phyloP scores from a whole-genome alignment of 1,139 yeast genomes.

The Debaryomycetaceae sp. region DNA sequence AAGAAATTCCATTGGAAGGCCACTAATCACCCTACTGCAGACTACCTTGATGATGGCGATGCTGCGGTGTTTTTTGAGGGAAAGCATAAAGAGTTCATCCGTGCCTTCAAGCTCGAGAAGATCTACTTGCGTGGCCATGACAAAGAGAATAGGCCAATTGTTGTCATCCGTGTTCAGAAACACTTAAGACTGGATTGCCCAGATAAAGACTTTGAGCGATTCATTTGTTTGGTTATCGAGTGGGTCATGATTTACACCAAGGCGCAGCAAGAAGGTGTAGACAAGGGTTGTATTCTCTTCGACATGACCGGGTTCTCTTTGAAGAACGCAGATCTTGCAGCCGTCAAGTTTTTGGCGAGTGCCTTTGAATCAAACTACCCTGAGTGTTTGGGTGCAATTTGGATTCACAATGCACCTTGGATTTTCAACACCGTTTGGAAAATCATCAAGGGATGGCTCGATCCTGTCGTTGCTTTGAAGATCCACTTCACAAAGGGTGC shows the following conservation, averaged over 20 bases:
- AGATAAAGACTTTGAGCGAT: constrained; percentile 36
- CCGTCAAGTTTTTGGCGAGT: constrained; percentile 44
- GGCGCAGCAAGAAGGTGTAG: constrained; percentile 34
- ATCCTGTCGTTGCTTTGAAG: constrained; percentile 44
- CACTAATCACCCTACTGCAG: constrained; percentile 25
- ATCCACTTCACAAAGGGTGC: constrained; percentile 41
- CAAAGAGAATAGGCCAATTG: constrained; percentile 35
- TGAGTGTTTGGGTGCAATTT: constrained; percentile 40
- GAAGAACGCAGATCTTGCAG: constrained; percentile 43
- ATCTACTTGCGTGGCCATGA: constrained; percentile 41
- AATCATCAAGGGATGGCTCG: constrained; percentile 44
- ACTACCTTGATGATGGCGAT: constrained; percentile 39
- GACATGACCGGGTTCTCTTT: constrained; percentile 47
- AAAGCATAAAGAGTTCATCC: constrained; percentile 33
- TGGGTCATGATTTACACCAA: constrained; percentile 37
- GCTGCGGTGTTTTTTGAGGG: constrained; percentile 32
- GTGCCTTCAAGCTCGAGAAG: constrained; percentile 37
- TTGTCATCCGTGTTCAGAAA: constrained; percentile 38
- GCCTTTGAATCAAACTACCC: constrained; percentile 49
- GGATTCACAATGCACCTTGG: constrained; percentile 50
- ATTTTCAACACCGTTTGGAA: constrained; percentile 47
- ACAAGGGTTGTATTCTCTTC: constrained; percentile 39
- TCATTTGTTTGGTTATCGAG: constrained; percentile 38
- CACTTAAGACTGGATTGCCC: constrained; percentile 43
- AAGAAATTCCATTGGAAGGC: constrained; percentile 41